Base-by-base conservation (phyloP, 2,329 filamentous ascomycete species). In the Ophidiomyces ophidiicola region DNA sequence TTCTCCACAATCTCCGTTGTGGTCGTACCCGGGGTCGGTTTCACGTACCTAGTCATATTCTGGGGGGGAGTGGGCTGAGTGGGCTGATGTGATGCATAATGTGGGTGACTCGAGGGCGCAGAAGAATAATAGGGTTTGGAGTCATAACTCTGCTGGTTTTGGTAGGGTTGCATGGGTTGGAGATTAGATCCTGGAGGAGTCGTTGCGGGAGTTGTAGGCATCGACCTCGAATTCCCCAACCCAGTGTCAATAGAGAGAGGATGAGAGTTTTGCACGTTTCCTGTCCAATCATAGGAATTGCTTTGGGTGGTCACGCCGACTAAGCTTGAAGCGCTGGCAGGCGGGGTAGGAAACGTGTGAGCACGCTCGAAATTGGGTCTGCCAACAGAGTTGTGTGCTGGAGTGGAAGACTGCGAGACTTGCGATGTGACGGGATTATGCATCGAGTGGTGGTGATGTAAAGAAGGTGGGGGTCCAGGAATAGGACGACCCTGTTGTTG, bases 331-430 rank as follows among this genome's bases (percentile, higher is more conserved):
- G 86, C 82, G 58, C 84, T 94, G 0, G 87, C 84, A 1, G 88
- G 87, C 24, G 88, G 88, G 3, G 88, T 94, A 3, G 88, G 87
- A 61, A 94, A 94, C 1, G 86, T 93, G 58, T 94, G 82, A 11
- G 86, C 80, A 37, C 88, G 77, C 46, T 94, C 87, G 25, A 93
- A 64, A 5, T 75, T 70, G 5, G 86, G 86, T 30, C 88, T 78
- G 32, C 64, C 67, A 25, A 67, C 56, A 14, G 66, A 63, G 36
- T 76, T 74, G 53, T 84, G 76, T 18, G 70, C 64, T 57, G 78
- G n/a, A 18, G 42, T 41, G 5, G 71, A 68, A 30, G 75, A 74
- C 52, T 88, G 82, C 12, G 82, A 76, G 52, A 76, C 68, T 47
- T 71, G 69, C 17, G 68, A 64, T 29, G 68, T 67, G 44, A 74